Conservation (phyloP, 2,329 filamentous ascomycete genomes). For the Cercospora sp. region DNA sequence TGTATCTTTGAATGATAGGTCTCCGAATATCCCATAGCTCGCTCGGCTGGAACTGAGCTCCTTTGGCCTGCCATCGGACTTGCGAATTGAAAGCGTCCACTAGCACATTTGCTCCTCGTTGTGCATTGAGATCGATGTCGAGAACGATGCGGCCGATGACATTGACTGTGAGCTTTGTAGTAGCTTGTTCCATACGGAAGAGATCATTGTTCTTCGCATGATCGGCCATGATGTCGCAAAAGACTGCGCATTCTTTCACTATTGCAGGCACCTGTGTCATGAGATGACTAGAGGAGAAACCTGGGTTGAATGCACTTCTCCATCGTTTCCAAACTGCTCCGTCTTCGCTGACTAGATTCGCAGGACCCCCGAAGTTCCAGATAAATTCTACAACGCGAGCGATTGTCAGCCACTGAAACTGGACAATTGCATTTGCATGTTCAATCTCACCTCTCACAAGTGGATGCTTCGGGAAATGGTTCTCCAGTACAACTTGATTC, state of each 20-base stretch:
- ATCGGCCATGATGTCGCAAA: constrained; percentile 39
- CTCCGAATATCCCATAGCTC: constrained; percentile 42
- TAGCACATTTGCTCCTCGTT: constrained; percentile 40
- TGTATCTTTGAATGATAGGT: constrained; percentile 38
- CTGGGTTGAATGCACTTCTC: constrained; percentile 47
- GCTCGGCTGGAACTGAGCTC: constrained; percentile 40
- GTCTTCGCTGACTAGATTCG: constrained; percentile 41
- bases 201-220: constrained; percentile 40
- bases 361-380: constrained; percentile 40
- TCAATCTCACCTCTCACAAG: constrained; percentile 20
- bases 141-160: constrained; percentile 46
- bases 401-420: not conserved
- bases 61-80: constrained; percentile 39
- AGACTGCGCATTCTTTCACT: constrained; percentile 39
- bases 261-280: constrained; percentile 44
- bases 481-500: constrained; percentile 41
- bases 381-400: constrained; percentile 31
- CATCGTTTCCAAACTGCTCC: constrained; percentile 47
- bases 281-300: constrained; percentile 42
- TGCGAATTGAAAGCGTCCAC: constrained; percentile 41
- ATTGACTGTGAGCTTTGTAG: constrained; percentile 45
- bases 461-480: constrained; percentile 39
- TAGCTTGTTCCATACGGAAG: constrained; percentile 44
- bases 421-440: not conserved
- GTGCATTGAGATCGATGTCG: constrained; percentile 42